Base-by-base conservation (phyloP, 2,329 filamentous ascomycete genomes). In the Hortaea werneckii region DNA sequence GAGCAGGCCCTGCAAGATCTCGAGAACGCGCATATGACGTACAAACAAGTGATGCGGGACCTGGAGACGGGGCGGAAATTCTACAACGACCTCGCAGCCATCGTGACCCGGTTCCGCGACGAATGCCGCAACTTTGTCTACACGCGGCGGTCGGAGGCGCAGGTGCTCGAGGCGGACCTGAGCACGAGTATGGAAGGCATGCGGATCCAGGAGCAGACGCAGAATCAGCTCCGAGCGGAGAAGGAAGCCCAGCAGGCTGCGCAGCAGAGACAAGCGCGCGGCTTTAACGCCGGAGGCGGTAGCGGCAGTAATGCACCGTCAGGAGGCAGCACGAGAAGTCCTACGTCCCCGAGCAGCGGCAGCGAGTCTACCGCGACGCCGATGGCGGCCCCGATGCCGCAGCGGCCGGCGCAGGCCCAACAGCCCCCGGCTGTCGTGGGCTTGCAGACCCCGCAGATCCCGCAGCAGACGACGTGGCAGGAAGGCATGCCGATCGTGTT, bases 1-100 rank as follows among this genome's bases (percentile, higher is more conserved):
- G 90, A 96, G 63, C 78, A 84, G 54, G 88, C 87, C 0, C 68
- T 98, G 41, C 92, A 98, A 65, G 80, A 78, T 50, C 72, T 98
- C 7, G 90, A 96, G 64, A 88, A 85, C 52, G 90, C 87, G 0
- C 96, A 94, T 63, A 81, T 88, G 65, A 94, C 90, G 67, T 96
- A 96, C 71, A 95, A 95, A 67, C 90, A 98, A 64, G 87, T 96
- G 46, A 80, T 95, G 47, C 86, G 79, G 53, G 94, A 96, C 60
- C 75, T 95, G 2, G 90, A 96, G 54, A 85, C 85, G 0, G 92
- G 87, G 0, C 76, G 90, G 44, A 95, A 92, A 63, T 98, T 98
- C 63, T 98, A 96, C 70, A 98, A 98, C 56, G 89, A 96, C 60
- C 75, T 98, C 4, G 86, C 85, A 41, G 86, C 84, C 65, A 88